Conservation (phyloP, 2,329 filamentous ascomycete species). For the Alternaria sp. region DNA sequence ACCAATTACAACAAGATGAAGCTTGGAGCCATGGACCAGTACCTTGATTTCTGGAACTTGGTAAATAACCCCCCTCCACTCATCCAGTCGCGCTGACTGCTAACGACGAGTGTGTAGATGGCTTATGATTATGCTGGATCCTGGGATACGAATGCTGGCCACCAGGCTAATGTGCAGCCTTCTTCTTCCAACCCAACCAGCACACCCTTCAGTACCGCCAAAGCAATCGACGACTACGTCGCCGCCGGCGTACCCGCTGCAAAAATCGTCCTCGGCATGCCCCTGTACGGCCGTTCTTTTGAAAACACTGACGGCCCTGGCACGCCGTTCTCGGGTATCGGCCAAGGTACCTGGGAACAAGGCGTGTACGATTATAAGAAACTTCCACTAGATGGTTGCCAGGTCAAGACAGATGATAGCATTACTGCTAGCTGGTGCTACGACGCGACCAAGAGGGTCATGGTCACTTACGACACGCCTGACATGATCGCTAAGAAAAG, state of each 20-base stretch:
- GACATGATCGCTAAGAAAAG: slow-evolving; percentile 43
- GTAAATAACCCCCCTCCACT: neutral
- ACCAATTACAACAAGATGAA: slow-evolving; percentile 56
- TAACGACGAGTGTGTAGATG: slow-evolving; percentile 61
- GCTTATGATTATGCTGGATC: slow-evolving; percentile 76
- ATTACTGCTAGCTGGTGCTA: slow-evolving; percentile 46
- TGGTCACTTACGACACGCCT: slow-evolving; percentile 50
- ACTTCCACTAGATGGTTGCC: slow-evolving; percentile 39
- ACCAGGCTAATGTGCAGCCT: slow-evolving; percentile 43
- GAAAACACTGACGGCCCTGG: slow-evolving; percentile 48
- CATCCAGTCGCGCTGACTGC: neutral
- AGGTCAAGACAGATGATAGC: slow-evolving; percentile 30
- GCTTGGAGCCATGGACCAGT: slow-evolving; percentile 56
- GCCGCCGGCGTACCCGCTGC: slow-evolving; percentile 41
- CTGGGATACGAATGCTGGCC: slow-evolving; percentile 46
- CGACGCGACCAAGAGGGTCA: slow-evolving; percentile 30
- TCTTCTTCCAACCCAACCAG: slow-evolving; percentile 37
- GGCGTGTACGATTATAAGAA: slow-evolving; percentile 52
- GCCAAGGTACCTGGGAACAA: slow-evolving; percentile 46
- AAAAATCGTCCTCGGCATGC: slow-evolving; percentile 51
- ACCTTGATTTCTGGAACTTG: slow-evolving; percentile 65
- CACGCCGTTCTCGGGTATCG: slow-evolving; percentile 40
- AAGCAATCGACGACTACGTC: slow-evolving; percentile 45
- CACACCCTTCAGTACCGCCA: slow-evolving; percentile 48
- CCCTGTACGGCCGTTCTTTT: slow-evolving; percentile 50